Conservation (phyloP, 2,329 filamentous ascomycete genomes). For the Fusarium abutilonis region DNA sequence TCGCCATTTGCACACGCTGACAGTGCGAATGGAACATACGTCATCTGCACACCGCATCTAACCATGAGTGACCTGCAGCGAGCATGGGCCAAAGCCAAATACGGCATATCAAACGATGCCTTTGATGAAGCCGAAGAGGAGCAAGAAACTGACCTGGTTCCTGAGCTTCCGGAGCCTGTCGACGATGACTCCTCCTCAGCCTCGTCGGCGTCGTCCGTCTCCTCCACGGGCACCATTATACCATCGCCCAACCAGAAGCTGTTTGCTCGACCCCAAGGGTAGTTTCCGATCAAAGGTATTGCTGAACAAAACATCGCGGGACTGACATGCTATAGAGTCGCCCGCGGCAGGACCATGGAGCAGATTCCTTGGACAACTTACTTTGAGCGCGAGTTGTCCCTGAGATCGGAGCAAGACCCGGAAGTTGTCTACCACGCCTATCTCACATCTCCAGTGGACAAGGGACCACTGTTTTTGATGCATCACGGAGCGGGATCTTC, state of each 20-base stretch:
- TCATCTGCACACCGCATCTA: conserved; percentile 29
- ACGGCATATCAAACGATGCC: conserved; percentile 64
- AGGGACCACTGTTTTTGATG: conserved; percentile 86
- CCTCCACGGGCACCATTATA: conserved; percentile 90
- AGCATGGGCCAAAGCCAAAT: conserved; percentile 79
- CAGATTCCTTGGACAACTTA: conserved; percentile 87
- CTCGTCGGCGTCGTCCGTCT: conserved; percentile 83
- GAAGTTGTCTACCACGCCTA: conserved; percentile 82
- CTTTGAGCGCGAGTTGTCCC: conserved; percentile 86
- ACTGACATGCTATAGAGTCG: conserved; percentile 53
- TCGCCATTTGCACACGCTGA: conserved; percentile 11
- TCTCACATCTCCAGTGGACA: conserved; percentile 79
- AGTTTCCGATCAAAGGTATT: conserved; percentile 36
- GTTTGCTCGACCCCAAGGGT: conserved; percentile 77
- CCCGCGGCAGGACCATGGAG: conserved; percentile 65
- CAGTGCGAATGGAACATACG: conserved; percentile 32
- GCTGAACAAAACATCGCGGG: conserved; percentile 23
- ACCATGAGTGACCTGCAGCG: conserved; percentile 84
- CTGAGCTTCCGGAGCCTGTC: conserved; percentile 57
- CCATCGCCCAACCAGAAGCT: conserved; percentile 78
- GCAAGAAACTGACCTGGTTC: conserved; percentile 58
- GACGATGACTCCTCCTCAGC: conserved; percentile 76
- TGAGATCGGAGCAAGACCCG: conserved; percentile 61
- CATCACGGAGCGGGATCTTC: conserved; percentile 97
- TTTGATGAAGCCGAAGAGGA: conserved; percentile 65